A percentile compares a stretch with the other conserved stretches of the same genome.
phyloP scores from a whole-genome alignment of 768 basidiomycete genomes.

The Boletales sp. region DNA sequence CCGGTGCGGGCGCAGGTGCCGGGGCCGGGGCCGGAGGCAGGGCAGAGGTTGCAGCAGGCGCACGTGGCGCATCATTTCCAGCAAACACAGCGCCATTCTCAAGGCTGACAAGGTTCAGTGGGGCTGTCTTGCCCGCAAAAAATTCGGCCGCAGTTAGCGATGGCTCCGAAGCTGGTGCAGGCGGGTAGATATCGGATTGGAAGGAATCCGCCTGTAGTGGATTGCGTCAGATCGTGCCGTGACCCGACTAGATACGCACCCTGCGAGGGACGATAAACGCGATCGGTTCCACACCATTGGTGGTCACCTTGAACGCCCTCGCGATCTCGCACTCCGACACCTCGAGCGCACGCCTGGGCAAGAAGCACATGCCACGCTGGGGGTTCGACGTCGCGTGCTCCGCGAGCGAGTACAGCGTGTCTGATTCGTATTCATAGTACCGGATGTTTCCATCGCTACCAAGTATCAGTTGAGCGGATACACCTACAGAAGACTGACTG shows the following conservation, averaged over 20 bases:
- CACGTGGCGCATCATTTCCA: constrained; percentile 21
- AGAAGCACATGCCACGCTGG: constrained; percentile 96
- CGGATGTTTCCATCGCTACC: constrained; percentile 91
- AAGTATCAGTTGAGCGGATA: constrained; percentile 2
- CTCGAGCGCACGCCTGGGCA: constrained; percentile 86
- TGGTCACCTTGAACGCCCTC: constrained; percentile 84
- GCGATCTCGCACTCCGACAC: constrained; percentile 94
- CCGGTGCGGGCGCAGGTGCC: constrained; percentile 11
- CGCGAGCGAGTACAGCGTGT: constrained; percentile 67
- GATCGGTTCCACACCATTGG: constrained; percentile 77
- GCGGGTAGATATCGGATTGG: constrained; percentile 97
- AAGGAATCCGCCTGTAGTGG: constrained; percentile 76
- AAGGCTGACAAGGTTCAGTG: constrained; percentile 78
- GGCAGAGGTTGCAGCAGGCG: constrained; percentile 28
- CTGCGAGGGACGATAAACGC: constrained; percentile 94
- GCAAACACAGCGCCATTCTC: constrained; percentile 57
- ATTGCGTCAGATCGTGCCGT: background rate
- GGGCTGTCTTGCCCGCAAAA: constrained; percentile 77
- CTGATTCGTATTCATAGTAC: constrained; percentile 94
- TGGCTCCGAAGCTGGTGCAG: constrained; percentile 78
- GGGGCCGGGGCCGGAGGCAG: constrained; percentile 20
- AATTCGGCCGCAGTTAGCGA: constrained; percentile 81
- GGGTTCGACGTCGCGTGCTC: constrained; percentile 91
- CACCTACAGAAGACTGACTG: constrained; percentile 14
- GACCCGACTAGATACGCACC: constrained; percentile 37